A percentile compares a stretch with the other conserved stretches of the same genome.
Evolutionary conservation across 129 eudicot genomes (phyloP).

Genomic region (Chrysanthemum lavandulifolium): DNA sequence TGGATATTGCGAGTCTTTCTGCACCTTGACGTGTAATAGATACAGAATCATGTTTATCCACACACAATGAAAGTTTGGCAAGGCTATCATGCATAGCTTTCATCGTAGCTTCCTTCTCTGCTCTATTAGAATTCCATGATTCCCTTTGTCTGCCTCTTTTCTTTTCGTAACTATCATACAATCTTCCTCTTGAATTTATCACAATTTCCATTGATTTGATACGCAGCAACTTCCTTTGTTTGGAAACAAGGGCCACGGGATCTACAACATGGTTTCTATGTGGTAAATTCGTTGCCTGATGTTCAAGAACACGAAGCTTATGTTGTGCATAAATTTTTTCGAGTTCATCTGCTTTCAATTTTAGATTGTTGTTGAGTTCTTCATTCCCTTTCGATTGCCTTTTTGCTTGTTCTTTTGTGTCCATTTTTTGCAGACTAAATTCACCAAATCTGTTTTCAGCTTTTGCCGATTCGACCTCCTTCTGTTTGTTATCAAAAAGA

Average conservation of each 20-base stretch:
- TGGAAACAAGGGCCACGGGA: background rate
- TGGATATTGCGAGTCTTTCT: background rate
- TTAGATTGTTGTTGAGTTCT: background rate
- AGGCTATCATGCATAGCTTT: slow-evolving; percentile 3
- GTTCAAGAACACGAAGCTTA: background rate
- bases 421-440: background rate
- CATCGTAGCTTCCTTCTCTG: background rate
- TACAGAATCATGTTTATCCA: background rate
- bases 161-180: background rate
- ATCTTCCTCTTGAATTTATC: slow-evolving; percentile 6
- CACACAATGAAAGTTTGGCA: background rate
- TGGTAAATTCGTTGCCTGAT: background rate
- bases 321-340: background rate
- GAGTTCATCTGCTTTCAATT: slow-evolving; percentile 6
- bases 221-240: background rate
- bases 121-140: background rate
- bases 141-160: background rate
- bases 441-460: background rate
- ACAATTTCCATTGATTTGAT: background rate
- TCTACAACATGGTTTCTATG: background rate
- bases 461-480: background rate
- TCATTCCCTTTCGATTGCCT: background rate
- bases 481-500: slow-evolving; percentile 12
- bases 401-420: background rate
- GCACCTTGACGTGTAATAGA: background rate